These are phyloP conservation scores for Lablab purpureus DNA, from an alignment of 306 rosid species.

Conservation along the genomic window DNA sequence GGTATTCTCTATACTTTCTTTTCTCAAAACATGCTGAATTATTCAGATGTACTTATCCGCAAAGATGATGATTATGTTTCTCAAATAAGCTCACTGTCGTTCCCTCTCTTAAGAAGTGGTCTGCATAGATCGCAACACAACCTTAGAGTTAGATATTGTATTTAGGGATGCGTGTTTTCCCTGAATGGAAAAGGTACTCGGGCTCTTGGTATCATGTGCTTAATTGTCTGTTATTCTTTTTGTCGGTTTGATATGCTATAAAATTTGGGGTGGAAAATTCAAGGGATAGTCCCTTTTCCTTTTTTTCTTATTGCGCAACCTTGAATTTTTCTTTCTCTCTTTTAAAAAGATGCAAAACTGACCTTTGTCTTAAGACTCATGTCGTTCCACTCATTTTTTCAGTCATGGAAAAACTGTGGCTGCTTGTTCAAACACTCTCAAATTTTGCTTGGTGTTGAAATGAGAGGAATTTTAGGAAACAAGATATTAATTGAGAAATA, in stretches of 20 bases:
- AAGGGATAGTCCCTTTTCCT: neutral
- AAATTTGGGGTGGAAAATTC: constrained; percentile 16
- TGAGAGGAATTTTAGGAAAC: neutral
- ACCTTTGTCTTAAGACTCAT: neutral
- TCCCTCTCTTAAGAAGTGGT: constrained; percentile 14
- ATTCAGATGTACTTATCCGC: constrained; percentile 34
- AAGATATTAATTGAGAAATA: no score
- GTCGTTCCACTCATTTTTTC: constrained; percentile 18
- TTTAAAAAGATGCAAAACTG: neutral
- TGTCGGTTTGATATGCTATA: constrained; percentile 4
- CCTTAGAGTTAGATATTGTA: neutral
- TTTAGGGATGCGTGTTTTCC: constrained; percentile 40
- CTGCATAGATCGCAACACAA: constrained; percentile 5
- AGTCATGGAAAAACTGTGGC: neutral
- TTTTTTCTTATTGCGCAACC: neutral
- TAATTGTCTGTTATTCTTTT: constrained; percentile 18
- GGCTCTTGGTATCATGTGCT: constrained; percentile 2
- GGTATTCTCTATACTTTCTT: neutral
- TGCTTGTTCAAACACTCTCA: neutral
- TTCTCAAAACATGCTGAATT: constrained; percentile 15
- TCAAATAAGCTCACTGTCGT: constrained; percentile 27
- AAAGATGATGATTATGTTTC: constrained; percentile 42
- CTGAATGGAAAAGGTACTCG: neutral
- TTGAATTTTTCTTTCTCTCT: constrained; percentile 3
- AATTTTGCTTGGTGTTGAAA: neutral